A percentile compares a stretch with the other conserved stretches of the same genome.
Conservation (phyloP, 2,329 filamentous ascomycete species). For the Teratosphaeria epicoccoides region DNA sequence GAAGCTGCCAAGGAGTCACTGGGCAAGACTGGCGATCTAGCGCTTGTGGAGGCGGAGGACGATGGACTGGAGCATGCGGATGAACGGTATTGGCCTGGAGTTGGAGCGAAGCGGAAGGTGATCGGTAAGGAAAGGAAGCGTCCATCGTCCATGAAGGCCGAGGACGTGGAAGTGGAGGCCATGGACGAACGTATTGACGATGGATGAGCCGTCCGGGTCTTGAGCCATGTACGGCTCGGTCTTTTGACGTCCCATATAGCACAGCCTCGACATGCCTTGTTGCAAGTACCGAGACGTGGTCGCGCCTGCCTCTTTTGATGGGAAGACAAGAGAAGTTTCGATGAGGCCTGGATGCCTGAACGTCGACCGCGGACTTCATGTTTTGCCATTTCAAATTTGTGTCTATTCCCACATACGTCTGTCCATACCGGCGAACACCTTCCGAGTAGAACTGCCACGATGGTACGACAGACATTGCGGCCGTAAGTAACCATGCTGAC, state of each 20-base stretch:
- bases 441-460: background rate
- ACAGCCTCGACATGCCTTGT: background rate
- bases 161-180: background rate
- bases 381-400: background rate
- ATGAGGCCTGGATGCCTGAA: background rate
- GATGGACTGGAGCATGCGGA: constrained; percentile 6
- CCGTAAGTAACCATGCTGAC: background rate
- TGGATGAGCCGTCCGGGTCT: background rate
- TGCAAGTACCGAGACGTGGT: background rate
- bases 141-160: background rate
- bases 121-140: background rate
- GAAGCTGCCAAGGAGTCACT: constrained; percentile 53
- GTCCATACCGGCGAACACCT: background rate
- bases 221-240: background rate
- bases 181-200: background rate
- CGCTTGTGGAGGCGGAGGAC: constrained; percentile 53
- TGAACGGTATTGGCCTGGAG: background rate
- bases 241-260: background rate
- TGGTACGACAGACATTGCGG: background rate
- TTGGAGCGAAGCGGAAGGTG: background rate
- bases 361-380: background rate
- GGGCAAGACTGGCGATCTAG: constrained; percentile 56
- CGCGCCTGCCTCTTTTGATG: background rate
- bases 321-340: background rate
- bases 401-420: background rate